phyloP scores from a whole-genome alignment of 208 protist species.

The Trypanosoma cruzi region DNA sequence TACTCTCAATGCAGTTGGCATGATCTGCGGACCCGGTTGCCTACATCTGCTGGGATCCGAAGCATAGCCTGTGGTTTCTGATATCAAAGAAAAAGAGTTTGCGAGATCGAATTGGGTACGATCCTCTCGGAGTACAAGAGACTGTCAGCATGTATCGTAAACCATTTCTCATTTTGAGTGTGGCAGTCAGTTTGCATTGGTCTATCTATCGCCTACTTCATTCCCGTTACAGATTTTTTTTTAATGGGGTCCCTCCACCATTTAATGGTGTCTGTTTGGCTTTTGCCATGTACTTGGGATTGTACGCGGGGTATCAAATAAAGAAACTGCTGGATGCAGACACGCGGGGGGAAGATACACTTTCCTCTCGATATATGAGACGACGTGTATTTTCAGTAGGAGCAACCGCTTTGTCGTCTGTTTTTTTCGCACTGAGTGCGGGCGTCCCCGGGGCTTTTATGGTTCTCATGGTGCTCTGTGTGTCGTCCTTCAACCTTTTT shows the following conservation, averaged over 20 bases:
- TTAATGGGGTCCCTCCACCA: constrained; percentile 68
- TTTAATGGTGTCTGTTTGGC: constrained; percentile 65
- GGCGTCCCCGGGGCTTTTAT: constrained; percentile 63
- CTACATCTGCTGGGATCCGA: constrained; percentile 65
- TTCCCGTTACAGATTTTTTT: constrained; percentile 82
- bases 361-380: constrained; percentile 18
- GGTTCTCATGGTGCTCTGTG: constrained; percentile 48
- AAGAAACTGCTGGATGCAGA: constrained; percentile 66
- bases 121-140: constrained; percentile 68
- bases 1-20: constrained; percentile 61
- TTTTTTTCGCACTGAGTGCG: constrained; percentile 47
- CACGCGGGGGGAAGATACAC: constrained; percentile 38
- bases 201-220: constrained; percentile 60
- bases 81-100: constrained; percentile 24
- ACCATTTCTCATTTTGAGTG: constrained; percentile 37
- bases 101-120: constrained; percentile 52
- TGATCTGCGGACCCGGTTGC: constrained; percentile 50
- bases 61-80: constrained; percentile 82
- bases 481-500: constrained; percentile 73
- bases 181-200: constrained; percentile 50
- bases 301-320: constrained; percentile 51
- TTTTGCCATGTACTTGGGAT: constrained; percentile 53
- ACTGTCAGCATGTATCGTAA: constrained; percentile 36
- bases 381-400: constrained; percentile 38
- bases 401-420: constrained; percentile 36